Evolutionary conservation across 2,329 filamentous ascomycete genomes (phyloP), one percentile per base, ranked within the genome.

Genomic region (Penicillium oxalicum): DNA sequence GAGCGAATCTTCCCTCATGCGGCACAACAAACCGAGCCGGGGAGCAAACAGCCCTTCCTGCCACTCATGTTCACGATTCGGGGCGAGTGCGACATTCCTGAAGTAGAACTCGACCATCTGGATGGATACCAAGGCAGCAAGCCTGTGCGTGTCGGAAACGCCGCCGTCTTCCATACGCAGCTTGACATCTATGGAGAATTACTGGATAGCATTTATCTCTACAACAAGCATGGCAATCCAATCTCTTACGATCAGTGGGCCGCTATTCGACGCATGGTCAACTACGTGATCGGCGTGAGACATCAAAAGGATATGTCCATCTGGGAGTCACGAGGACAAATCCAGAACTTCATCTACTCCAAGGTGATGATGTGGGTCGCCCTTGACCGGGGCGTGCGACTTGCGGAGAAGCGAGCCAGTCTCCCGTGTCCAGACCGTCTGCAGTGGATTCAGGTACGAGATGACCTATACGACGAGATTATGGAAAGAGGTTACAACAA

Each of bases 351-450:
- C 57, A 81, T 84, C 11, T 91, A 90, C 68, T 87, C 83, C n/a
- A 88, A 90, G 63, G 77, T 91, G 54, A 87, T 90, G 83, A 76
- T 91, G 24, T 91, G 86, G 87, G 87, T 91, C 3, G 85, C 86
- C 13, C 81, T 91, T 53, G 87, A 91, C 63, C 82, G 86, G 4
- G 86, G 83, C 8, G 70, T 90, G 9, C 84, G 87, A 2, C 77
- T 90, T 0, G 76, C 84, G 4, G 86, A 90, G 13, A 91, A 89
- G 68, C 75, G 87, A 47, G 51, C 65, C 12, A 86, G 83, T 58
- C 78, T 91, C 24, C 86, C 87, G 0, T 90, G 87, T 52, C 86
- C 85, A 1, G 84, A 86, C 58, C 77, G 85, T 3, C 66, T 64
- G 36, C 76, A 79, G 43, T 91, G 87, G 87, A 70, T 86, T 36